These are phyloP conservation scores for Gentiana macrophylla DNA, from an alignment of 257 asterid genomes.

Conservation along the genomic window DNA sequence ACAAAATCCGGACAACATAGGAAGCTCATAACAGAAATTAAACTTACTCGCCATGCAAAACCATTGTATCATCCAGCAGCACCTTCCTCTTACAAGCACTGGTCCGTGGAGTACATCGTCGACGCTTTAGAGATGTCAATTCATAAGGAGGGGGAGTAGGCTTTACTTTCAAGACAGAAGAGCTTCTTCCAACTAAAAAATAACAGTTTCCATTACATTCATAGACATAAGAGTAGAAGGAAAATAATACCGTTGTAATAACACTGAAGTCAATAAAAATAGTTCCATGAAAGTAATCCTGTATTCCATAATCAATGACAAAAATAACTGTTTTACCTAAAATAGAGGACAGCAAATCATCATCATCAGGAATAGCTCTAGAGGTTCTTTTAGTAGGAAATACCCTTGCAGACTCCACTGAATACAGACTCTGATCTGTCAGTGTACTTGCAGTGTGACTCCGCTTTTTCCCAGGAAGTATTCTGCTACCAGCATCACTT, in stretches of 20 bases:
- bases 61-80: constrained; percentile 91
- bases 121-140: constrained; percentile 59
- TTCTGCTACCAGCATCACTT: constrained; percentile 61
- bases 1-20: no score
- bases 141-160: constrained; percentile 65
- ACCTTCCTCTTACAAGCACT: constrained; percentile 68
- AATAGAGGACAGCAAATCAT: constrained; percentile 86
- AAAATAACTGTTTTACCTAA: constrained; percentile 43
- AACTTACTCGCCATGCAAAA: constrained; percentile 98
- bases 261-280: neutral
- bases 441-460: constrained; percentile 77
- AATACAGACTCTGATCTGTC: constrained; percentile 80
- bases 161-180: constrained; percentile 75
- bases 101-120: constrained; percentile 46
- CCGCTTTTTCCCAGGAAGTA: constrained; percentile 72
- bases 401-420: constrained; percentile 74
- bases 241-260: neutral
- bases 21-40: constrained; percentile 1
- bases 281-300: neutral
- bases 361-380: constrained; percentile 81
- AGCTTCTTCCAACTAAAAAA: constrained; percentile 60
- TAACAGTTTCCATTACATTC: constrained; percentile 4
- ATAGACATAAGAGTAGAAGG: neutral
- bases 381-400: constrained; percentile 48
- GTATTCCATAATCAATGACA: neutral